phyloP scores from a whole-genome alignment of 2,329 filamentous ascomycete species.

The Ceratocystis alfenasii region DNA sequence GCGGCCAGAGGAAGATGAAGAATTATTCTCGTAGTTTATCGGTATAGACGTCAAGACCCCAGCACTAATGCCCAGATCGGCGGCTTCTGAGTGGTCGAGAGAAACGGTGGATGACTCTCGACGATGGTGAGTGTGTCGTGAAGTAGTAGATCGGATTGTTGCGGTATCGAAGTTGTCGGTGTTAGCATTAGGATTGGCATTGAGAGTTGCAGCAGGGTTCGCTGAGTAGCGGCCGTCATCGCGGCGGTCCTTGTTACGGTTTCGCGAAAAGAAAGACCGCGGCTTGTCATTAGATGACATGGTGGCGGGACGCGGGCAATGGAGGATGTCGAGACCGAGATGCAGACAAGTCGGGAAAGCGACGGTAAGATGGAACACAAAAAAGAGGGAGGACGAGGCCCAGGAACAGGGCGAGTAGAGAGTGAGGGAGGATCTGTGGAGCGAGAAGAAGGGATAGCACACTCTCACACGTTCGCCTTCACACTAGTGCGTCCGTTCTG shows the following conservation, averaged over 20 bases:
- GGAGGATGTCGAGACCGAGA: slow-evolving; percentile 48
- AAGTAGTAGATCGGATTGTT: slow-evolving; percentile 21
- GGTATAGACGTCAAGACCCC: slow-evolving; percentile 81
- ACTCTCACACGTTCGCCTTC: not conserved
- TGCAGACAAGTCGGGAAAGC: not conserved
- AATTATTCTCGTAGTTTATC: slow-evolving; percentile 53
- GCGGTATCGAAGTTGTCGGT: slow-evolving; percentile 26
- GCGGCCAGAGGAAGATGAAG: slow-evolving; percentile 43
- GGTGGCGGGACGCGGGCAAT: slow-evolving; percentile 56
- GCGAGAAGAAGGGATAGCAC: slow-evolving; percentile 5
- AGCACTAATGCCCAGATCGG: slow-evolving; percentile 57
- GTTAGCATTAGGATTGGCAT: slow-evolving; percentile 57
- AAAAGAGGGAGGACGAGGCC: not conserved
- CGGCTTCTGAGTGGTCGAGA: slow-evolving; percentile 53
- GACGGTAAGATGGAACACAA: not conserved
- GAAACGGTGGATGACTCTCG: slow-evolving; percentile 61
- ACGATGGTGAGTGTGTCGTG: slow-evolving; percentile 42
- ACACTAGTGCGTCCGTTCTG: not conserved
- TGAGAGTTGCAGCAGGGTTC: slow-evolving; percentile 46
- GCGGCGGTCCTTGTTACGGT: slow-evolving; percentile 58
- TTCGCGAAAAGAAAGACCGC: slow-evolving; percentile 81
- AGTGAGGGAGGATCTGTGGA: not conserved
- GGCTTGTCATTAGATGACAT: slow-evolving; percentile 52
- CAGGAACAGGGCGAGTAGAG: not conserved
- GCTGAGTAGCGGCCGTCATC: slow-evolving; percentile 47